Conservation (phyloP, 2,329 filamentous ascomycete species). For the Monosporascus sp. region DNA sequence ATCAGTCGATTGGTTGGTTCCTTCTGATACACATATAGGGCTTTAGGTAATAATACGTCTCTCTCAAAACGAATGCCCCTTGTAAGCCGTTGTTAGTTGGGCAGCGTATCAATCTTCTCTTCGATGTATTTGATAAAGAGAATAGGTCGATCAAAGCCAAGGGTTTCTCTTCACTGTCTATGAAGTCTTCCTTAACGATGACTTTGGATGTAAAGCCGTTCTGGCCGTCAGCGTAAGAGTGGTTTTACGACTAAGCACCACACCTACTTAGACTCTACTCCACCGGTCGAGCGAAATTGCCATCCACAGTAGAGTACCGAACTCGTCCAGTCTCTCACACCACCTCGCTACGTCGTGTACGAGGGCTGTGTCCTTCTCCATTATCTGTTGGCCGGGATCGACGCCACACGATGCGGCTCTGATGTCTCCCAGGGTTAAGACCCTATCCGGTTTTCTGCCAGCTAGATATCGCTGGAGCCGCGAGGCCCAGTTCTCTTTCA, state of each 20-base stretch:
- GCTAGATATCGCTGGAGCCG: slow-evolving; percentile 9
- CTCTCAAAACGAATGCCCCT: too few species aligned
- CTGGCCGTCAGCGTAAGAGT: too few species aligned
- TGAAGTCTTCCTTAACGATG: too few species aligned
- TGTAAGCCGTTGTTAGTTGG: too few species aligned
- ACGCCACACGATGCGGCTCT: background rate
- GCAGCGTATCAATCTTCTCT: too few species aligned
- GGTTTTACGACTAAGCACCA: background rate
- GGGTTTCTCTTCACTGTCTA: too few species aligned
- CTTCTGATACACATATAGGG: too few species aligned
- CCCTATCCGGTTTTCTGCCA: background rate
- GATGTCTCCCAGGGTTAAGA: slow-evolving; percentile 8
- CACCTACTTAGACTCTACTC: background rate
- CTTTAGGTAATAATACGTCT: too few species aligned
- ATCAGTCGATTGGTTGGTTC: too few species aligned
- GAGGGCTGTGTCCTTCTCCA: background rate
- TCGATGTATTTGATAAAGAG: too few species aligned
- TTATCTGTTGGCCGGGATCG: background rate
- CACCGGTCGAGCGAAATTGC: slow-evolving; percentile 23
- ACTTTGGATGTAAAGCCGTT: too few species aligned
- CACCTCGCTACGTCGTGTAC: slow-evolving; percentile 15
- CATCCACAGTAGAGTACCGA: slow-evolving; percentile 25
- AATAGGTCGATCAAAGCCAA: too few species aligned
- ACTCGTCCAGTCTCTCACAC: slow-evolving; percentile 22
- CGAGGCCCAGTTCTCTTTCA: slow-evolving; percentile 12